Base-by-base conservation (phyloP, 1,284 basidiomycete genomes). In the Rhizopogon hawkerae region DNA sequence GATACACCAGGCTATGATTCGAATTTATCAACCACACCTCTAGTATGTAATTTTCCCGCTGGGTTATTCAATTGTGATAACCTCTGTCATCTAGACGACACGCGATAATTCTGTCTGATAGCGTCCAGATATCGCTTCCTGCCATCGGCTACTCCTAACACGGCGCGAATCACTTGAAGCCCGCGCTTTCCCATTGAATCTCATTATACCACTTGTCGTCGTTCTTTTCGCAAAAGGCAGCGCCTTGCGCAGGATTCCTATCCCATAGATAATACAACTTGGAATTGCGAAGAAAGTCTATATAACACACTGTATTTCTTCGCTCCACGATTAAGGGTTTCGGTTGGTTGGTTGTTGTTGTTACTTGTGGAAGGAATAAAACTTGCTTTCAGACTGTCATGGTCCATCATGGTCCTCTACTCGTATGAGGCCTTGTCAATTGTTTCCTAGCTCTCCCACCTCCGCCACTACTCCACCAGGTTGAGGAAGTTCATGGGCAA, bases 31-130 rank as follows among this genome's bases (percentile, higher is more conserved):
- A 11, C 7, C 13, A 0, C 26, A 31, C 29, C 2, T 9, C 18
- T 7, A 31, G 41, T 42, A 31, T 31, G 41, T 31, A 8, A 6
- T 16, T 31, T 18, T 13, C 29, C 11, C 13, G 10, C 8, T n/a
- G 16, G 2, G 10, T 18, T 29, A 9, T 11, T 8, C 11, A 11
- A 16, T 11, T 31, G 16, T 16, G 11, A 42, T 42, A 31, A 42
- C n/a, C 11, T 18, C 7, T 31, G 29, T 21, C 11, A 18, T 16
- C 29, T 35, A 39, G 23, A 44, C 35, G 38, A 46, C 49, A 37
- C 7, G 46, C 14, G 55, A 49, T 35, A 21, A 49, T 16, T 35
- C 43, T 7, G 26, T 26, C 26, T 38, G 45, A 6, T 11, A 18
- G 18, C 8, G 3, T 37, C 14, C 9, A 1, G 38, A 13, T 14